Conservation (phyloP, 768 basidiomycete species). For the Imleria badia region DNA sequence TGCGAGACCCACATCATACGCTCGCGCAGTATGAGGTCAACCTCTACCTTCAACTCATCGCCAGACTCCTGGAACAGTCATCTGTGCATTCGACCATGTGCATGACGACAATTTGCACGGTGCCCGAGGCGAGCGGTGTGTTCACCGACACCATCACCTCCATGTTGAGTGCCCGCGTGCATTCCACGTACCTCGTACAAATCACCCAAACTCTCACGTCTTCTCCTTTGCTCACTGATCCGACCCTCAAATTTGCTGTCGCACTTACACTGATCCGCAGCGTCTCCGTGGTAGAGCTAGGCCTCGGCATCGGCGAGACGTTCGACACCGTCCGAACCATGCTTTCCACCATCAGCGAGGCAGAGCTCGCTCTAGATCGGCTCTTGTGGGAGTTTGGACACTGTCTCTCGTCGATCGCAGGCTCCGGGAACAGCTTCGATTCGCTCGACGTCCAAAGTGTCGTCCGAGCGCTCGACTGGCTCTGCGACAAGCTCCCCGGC, state of each 20-base stretch:
- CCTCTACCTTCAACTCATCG: constrained; percentile 48
- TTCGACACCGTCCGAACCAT: constrained; percentile 27
- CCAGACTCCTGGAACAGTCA: constrained; percentile 42
- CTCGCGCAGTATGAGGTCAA: constrained; percentile 50
- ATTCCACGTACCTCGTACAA: constrained; percentile 44
- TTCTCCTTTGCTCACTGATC: constrained; percentile 21
- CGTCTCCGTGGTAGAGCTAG: constrained; percentile 23
- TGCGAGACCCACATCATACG: constrained; percentile 35
- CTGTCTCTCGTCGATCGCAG: constrained; percentile 31
- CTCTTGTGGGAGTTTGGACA: constrained; percentile 39
- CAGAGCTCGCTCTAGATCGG: constrained; percentile 26
- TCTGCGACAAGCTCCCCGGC: constrained; percentile 43
- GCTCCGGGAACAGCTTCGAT: constrained; percentile 22
- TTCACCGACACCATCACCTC: constrained; percentile 44
- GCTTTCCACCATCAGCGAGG: constrained; percentile 25
- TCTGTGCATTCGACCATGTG: constrained; percentile 45
- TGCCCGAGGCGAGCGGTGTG: constrained; percentile 41
- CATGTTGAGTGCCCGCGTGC: constrained; percentile 49
- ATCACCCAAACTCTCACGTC: constrained; percentile 37
- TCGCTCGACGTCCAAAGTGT: constrained; percentile 39
- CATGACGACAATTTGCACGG: constrained; percentile 39
- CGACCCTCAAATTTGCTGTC: constrained; percentile 35
- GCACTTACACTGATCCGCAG: constrained; percentile 34
- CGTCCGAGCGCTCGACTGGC: constrained; percentile 55
- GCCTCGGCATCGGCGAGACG: constrained; percentile 19